Percentiles rank a stretch among this genome's conserved stretches.
phyloP scores from a whole-genome alignment of 2,329 filamentous ascomycete genomes.

The Arthroderma sp. region DNA sequence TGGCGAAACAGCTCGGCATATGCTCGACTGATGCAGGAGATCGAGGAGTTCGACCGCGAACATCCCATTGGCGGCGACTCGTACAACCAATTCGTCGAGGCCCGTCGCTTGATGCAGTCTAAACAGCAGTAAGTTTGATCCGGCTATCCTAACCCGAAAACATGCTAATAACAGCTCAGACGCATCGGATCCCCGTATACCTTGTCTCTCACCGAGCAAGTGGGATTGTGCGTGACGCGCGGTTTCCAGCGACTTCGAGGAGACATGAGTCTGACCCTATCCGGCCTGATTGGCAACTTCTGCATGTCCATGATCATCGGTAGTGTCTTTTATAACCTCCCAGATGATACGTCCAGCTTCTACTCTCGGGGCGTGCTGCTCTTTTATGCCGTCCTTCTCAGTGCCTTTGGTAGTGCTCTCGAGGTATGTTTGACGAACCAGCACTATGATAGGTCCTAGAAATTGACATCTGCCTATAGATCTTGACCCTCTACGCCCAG shows the following conservation, averaged over 20 bases:
- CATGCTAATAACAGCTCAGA: conserved; percentile 21
- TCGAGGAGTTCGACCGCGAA: conserved; percentile 30
- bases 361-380: conserved; percentile 64
- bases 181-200: conserved; percentile 68
- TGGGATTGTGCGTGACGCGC: conserved; percentile 65
- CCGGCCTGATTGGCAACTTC: conserved; percentile 53
- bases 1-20: conserved; percentile 37
- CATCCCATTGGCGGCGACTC: conserved; percentile 24
- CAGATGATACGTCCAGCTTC: conserved; percentile 55
- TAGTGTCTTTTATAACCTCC: conserved; percentile 68
- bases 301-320: conserved; percentile 64
- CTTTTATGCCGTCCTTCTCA: conserved; percentile 56
- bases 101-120: conserved; percentile 30
- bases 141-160: neutral
- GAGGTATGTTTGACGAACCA: conserved; percentile 40
- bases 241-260: conserved; percentile 63
- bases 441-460: conserved; percentile 14
- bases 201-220: conserved; percentile 60
- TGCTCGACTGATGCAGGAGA: conserved; percentile 28
- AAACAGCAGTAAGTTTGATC: conserved; percentile 21
- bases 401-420: conserved; percentile 66
- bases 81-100: conserved; percentile 10
- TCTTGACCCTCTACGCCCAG: conserved; percentile 75
- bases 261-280: conserved; percentile 61
- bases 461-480: conserved; percentile 32